Conservation (phyloP, 306 rosid genomes). For the Glycine soja region DNA sequence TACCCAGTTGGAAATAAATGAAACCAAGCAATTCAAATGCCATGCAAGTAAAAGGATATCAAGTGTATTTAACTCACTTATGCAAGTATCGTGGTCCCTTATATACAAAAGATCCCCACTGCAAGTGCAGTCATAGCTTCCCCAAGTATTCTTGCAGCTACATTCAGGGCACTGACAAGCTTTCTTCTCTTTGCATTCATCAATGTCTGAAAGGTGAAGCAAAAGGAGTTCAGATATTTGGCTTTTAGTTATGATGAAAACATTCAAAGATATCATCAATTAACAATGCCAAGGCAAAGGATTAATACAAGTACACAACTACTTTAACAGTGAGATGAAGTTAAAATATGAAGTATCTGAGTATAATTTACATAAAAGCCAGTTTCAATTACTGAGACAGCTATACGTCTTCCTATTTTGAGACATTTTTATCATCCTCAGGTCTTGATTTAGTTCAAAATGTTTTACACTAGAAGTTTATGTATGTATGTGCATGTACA, state of each 20-base stretch:
- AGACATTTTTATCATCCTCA: no score
- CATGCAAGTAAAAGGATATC: not conserved
- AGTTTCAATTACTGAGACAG: not conserved
- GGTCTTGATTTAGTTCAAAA: no score
- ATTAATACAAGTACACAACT: not conserved
- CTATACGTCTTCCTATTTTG: not conserved
- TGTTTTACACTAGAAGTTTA: no score
- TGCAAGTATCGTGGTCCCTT: conserved; percentile 93
- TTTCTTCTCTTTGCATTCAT: conserved; percentile 90
- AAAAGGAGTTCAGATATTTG: conserved; percentile 33
- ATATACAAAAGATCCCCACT: conserved; percentile 90
- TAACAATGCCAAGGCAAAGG: conserved; percentile 24
- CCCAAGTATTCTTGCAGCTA: conserved; percentile 98
- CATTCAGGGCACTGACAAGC: conserved; percentile 98
- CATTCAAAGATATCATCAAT: conserved; percentile 16
- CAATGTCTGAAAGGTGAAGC: conserved; percentile 65
- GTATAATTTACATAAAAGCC: conserved; percentile 26
- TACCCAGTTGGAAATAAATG: conserved; percentile 28
- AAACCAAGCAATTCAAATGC: conserved; percentile 39
- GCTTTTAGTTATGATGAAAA: conserved; percentile 2
- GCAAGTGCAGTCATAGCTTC: conserved; percentile 92
- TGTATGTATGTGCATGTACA: no score
- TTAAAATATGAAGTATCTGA: conserved; percentile 25
- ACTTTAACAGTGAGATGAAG: conserved; percentile 12
- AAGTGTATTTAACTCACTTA: conserved; percentile 72